Conservation (phyloP, 2,329 filamentous ascomycete genomes). For the Ophiostoma sp. region DNA sequence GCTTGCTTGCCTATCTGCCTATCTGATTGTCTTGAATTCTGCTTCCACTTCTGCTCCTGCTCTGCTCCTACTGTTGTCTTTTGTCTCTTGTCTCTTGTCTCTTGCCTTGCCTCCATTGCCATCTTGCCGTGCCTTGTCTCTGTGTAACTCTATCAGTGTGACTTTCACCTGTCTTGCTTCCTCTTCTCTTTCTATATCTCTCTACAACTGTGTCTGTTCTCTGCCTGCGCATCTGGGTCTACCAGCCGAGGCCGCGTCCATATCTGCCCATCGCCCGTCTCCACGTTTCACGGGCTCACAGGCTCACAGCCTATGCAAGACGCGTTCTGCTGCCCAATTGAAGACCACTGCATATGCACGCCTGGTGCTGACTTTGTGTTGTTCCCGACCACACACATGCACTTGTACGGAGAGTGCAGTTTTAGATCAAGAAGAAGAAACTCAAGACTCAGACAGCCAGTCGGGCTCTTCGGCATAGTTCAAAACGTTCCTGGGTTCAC, state of each 20-base stretch:
- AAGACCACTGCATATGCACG: constrained; percentile 37
- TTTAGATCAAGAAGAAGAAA: background rate
- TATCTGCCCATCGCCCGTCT: background rate
- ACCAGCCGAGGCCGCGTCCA: constrained; percentile 3
- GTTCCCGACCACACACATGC: constrained; percentile 17
- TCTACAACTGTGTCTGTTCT: background rate
- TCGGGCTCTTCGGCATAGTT: background rate
- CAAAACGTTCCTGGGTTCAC: background rate
- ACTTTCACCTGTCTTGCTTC: background rate
- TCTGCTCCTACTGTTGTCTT: background rate
- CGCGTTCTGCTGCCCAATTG: constrained; percentile 26
- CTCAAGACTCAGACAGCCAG: background rate
- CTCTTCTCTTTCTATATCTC: background rate
- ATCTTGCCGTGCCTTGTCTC: background rate
- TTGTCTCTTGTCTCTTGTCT: background rate
- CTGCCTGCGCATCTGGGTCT: background rate
- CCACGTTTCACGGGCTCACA: background rate
- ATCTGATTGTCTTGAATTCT: background rate
- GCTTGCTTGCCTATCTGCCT: background rate
- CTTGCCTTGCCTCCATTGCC: background rate
- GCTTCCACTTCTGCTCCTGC: background rate
- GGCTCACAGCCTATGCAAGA: constrained; percentile 3
- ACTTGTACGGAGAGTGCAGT: constrained; percentile 22
- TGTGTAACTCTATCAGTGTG: background rate
- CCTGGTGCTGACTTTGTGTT: constrained; percentile 24